Conservation (phyloP, 805 yeast species). For the Pichia kluyveri region DNA sequence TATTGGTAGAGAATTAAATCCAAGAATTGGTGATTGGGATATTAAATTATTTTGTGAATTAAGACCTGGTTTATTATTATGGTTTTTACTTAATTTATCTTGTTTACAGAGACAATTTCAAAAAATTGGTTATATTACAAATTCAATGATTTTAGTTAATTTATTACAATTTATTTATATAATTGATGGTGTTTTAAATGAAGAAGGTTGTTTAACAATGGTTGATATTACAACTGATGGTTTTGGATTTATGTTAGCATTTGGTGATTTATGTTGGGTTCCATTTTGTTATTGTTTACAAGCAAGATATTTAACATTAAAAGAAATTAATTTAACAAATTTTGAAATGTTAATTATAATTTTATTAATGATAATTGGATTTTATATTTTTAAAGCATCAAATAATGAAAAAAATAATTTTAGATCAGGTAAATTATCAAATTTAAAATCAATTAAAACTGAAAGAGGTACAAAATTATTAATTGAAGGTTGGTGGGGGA, state of each 20-base stretch:
- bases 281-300: conserved; percentile 90
- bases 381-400: conserved; percentile 72
- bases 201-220: conserved; percentile 85
- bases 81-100: conserved; percentile 72
- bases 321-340: conserved; percentile 46
- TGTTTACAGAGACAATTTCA: conserved; percentile 76
- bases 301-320: conserved; percentile 66
- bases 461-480: conserved; percentile 70
- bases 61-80: conserved; percentile 86
- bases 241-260: conserved; percentile 90
- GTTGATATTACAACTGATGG: conserved; percentile 96
- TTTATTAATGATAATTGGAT: conserved; percentile 45
- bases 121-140: conserved; percentile 38
- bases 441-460: conserved; percentile 64
- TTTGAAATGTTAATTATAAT: conserved; percentile 32
- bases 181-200: conserved; percentile 86
- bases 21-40: conserved; percentile 78
- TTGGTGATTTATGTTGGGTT: conserved; percentile 88
- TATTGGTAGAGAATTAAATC: conserved; percentile 93
- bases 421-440: conserved; percentile 63
- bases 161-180: conserved; percentile 72
- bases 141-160: conserved; percentile 64
- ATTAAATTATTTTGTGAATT: conserved; percentile 88
- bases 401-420: conserved; percentile 81
- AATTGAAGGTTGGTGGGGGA: conserved; percentile 94